These are phyloP conservation scores for Pseudocercospora cruenta DNA, from an alignment of 2,329 filamentous ascomycete species.

Conservation along the genomic window DNA sequence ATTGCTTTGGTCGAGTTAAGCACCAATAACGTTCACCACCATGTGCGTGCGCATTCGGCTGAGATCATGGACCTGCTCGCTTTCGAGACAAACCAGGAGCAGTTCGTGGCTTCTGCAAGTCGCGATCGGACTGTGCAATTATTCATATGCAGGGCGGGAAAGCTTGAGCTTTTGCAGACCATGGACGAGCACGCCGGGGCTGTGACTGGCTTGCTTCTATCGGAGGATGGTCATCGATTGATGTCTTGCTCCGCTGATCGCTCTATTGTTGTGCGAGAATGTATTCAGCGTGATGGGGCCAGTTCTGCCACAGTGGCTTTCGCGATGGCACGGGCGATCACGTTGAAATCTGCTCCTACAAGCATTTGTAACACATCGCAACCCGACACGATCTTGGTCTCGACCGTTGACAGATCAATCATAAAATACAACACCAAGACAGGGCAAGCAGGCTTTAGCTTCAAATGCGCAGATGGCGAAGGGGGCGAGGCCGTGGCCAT, in stretches of 20 bases:
- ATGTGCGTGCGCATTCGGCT: slow-evolving; percentile 81
- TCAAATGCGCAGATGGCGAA: slow-evolving; percentile 82
- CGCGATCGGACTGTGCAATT: slow-evolving; percentile 91
- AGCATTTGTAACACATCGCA: slow-evolving; percentile 77
- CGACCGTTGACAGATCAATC: slow-evolving; percentile 65
- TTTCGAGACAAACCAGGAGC: slow-evolving; percentile 62
- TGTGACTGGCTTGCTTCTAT: slow-evolving; percentile 76
- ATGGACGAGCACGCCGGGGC: slow-evolving; percentile 88
- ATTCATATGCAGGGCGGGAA: slow-evolving; percentile 63
- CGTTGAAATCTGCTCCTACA: slow-evolving; percentile 81
- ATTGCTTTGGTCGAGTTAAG: slow-evolving; percentile 62
- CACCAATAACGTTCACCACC: slow-evolving; percentile 65
- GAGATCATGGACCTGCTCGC: slow-evolving; percentile 83
- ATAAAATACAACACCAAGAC: slow-evolving; percentile 58
- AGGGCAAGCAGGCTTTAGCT: slow-evolving; percentile 71
- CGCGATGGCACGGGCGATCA: slow-evolving; percentile 74
- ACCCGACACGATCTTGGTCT: slow-evolving; percentile 58
- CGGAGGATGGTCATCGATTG: slow-evolving; percentile 66
- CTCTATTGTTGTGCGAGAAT: slow-evolving; percentile 79
- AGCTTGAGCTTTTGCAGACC: slow-evolving; percentile 78
- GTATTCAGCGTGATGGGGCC: slow-evolving; percentile 69
- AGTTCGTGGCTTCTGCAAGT: slow-evolving; percentile 79
- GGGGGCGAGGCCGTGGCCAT: slow-evolving; percentile 80
- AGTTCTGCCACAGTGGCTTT: slow-evolving; percentile 69
- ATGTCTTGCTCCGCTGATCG: slow-evolving; percentile 89